These are phyloP conservation scores for Volvox carteri DNA, from an alignment of 163 green algal species.

Conservation along the genomic window DNA sequence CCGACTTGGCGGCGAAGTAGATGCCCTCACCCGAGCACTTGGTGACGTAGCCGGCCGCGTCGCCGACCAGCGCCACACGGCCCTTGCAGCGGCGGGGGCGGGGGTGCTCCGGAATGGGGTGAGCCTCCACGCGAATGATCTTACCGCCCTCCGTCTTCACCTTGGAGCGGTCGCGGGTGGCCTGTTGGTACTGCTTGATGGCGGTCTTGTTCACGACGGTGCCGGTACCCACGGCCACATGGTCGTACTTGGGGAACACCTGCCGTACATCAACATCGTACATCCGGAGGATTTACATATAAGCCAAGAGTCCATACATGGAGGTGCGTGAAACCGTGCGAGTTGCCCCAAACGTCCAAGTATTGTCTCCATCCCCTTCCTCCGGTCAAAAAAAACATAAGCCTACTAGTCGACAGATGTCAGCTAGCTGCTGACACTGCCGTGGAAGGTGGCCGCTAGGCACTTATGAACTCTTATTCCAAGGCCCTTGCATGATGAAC, in stretches of 20 bases:
- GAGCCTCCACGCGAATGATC: conserved; percentile 97
- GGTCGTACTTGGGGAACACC: conserved; percentile 99
- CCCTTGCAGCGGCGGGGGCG: conserved; percentile 90
- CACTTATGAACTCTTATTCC: too few relatives aligned
- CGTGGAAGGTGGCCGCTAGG: too few relatives aligned
- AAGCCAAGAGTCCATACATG: too few relatives aligned
- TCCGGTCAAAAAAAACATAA: too few relatives aligned
- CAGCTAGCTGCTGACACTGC: too few relatives aligned
- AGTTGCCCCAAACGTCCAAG: too few relatives aligned
- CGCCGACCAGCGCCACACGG: conserved; percentile 93
- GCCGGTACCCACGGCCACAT: conserved; percentile 98
- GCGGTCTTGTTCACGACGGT: conserved; percentile 99
- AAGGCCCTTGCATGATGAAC: too few relatives aligned
- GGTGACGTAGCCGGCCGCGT: conserved; percentile 99
- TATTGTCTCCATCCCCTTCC: too few relatives aligned
- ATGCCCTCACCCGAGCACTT: conserved; percentile 99
- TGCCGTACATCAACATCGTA: too few relatives aligned
- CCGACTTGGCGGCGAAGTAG: conserved; percentile 99
- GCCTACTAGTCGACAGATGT: too few relatives aligned
- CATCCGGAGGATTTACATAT: too few relatives aligned
- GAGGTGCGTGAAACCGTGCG: too few relatives aligned
- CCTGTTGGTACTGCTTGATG: conserved; percentile 99
- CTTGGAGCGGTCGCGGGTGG: conserved; percentile 87
- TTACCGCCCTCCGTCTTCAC: conserved; percentile 94
- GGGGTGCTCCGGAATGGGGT: conserved; percentile 98